Evolutionary conservation across 176 grass and related monocot species (phyloP), one percentile per base, ranked within the genome.

Genomic region (Eragrostis curvula): DNA sequence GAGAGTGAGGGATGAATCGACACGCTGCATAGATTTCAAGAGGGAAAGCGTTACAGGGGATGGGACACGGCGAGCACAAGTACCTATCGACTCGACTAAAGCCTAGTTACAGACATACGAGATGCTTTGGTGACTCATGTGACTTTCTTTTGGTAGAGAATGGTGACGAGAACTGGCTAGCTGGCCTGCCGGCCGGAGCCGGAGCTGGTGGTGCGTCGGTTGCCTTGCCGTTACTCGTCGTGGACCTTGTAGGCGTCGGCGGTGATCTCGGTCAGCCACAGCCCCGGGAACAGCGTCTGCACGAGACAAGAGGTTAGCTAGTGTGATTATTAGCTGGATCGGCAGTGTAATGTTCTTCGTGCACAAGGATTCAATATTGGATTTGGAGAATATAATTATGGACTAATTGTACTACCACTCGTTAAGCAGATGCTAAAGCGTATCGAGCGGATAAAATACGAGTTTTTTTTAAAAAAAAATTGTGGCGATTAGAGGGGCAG

Each of bases 251-350:
- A 92, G 24, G 70, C 87, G 75, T 87, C 90, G 71, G 83, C 84
- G 83, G 87, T 92, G 87, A 92, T 84, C 87, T 89, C 90, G 36
- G 90, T 86, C 23, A 92, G 90, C 90, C 90, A 92, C 14, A 86
- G 49, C 63, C 90, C 90, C 3, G 90, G 90, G 79, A 89, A 89
- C 55, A 92, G 80, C 64, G 80, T 78, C 90, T 92, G 90, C 90
- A 82, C 78, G 51, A 73, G 87, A 84, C 75, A 80, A 86, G 28
- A 61, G 58, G 57, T n/a, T 6, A n/a, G 71, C 18, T 59, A 71
- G 75, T 80, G 64, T 77, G 79, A 86, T 24, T 7, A 61, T 81
- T 87, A 79, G 80, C 76, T 70, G 89, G 80, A 84, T 52, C 61
- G 10, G 50, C 29, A 59, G 47, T 67, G 18, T 15, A 60, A 73